phyloP scores from a whole-genome alignment of 2,329 filamentous ascomycete genomes.

The Alternaria sp. region DNA sequence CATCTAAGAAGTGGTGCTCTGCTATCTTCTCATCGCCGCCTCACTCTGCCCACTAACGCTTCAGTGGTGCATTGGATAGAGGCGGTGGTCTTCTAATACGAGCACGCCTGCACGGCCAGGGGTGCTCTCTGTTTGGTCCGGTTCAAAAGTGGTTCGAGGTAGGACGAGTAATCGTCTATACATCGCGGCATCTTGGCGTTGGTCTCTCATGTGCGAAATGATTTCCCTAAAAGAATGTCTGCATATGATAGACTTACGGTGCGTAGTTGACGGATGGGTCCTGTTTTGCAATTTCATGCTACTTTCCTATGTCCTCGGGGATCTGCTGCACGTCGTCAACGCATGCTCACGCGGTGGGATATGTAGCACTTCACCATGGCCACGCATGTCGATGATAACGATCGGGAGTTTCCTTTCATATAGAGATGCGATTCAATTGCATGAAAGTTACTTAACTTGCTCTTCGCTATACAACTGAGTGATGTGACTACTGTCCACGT shows the following conservation, averaged over 20 bases:
- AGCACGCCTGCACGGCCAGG: conserved; percentile 42
- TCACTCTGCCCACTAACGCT: conserved; percentile 30
- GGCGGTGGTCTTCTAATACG: conserved; percentile 42
- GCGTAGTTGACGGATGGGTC: conserved; percentile 38
- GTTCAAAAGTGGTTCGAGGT: conserved; percentile 46
- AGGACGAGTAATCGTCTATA: conserved; percentile 40
- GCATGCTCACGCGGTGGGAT: conserved; percentile 42
- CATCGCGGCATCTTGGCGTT: conserved; percentile 52
- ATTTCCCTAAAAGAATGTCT: conserved; percentile 47
- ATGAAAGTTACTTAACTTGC: conserved; percentile 33
- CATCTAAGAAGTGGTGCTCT: conserved; percentile 45
- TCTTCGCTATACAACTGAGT: not conserved
- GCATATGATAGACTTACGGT: conserved; percentile 46
- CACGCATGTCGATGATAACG: conserved; percentile 46
- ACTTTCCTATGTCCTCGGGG: conserved; percentile 42
- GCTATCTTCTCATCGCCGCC: conserved; percentile 33
- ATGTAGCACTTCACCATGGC: conserved; percentile 35
- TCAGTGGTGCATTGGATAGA: conserved; percentile 35
- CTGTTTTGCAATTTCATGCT: conserved; percentile 40
- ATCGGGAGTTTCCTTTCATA: conserved; percentile 49
- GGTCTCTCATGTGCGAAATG: conserved; percentile 49
- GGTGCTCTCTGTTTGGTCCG: conserved; percentile 34
- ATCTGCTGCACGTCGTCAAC: conserved; percentile 46
- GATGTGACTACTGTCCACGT: not conserved
- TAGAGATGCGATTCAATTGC: conserved; percentile 48